Conservation (phyloP, 2,329 filamentous ascomycete genomes). For the Epichloe scottii region DNA sequence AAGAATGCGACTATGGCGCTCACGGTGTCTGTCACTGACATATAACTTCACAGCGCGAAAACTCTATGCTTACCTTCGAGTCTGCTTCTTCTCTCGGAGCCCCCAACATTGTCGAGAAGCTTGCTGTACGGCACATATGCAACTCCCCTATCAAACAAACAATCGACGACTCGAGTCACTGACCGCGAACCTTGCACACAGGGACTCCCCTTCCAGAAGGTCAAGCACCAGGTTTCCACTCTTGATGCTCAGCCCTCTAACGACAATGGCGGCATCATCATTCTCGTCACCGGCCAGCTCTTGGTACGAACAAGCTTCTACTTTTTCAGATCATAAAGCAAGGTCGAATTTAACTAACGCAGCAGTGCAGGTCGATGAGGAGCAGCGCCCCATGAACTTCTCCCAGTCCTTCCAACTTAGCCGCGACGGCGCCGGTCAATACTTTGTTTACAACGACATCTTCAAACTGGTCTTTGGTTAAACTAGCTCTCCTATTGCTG, state of each 20-base stretch:
- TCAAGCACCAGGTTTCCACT: conserved; percentile 65
- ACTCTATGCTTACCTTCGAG: conserved; percentile 94
- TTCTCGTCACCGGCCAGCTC: conserved; percentile 79
- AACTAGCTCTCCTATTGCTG: not conserved
- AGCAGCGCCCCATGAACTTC: conserved; percentile 80
- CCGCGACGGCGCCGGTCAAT: conserved; percentile 54
- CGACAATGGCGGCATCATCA: conserved; percentile 55
- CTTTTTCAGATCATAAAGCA: not conserved
- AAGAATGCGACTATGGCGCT: not conserved
- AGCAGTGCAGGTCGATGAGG: conserved; percentile 60
- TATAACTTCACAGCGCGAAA: conserved; percentile 45
- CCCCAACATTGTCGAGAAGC: conserved; percentile 62
- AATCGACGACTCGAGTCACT: not conserved
- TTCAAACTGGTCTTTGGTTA: conserved; percentile 77
- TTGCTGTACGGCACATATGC: conserved; percentile 45
- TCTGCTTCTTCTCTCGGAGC: conserved; percentile 52
- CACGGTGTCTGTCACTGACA: conserved; percentile 3
- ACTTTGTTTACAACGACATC: conserved; percentile 87
- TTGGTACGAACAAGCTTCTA: conserved; percentile 43
- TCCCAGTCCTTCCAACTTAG: conserved; percentile 79
- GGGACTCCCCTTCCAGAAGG: conserved; percentile 68
- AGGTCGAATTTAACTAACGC: not conserved
- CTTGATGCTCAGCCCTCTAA: conserved; percentile 73
- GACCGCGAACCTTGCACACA: conserved; percentile 24
- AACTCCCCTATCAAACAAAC: not conserved